These are phyloP conservation scores for Fraxinus pennsylvanica DNA, from an alignment of 257 asterid genomes.

Conservation along the genomic window DNA sequence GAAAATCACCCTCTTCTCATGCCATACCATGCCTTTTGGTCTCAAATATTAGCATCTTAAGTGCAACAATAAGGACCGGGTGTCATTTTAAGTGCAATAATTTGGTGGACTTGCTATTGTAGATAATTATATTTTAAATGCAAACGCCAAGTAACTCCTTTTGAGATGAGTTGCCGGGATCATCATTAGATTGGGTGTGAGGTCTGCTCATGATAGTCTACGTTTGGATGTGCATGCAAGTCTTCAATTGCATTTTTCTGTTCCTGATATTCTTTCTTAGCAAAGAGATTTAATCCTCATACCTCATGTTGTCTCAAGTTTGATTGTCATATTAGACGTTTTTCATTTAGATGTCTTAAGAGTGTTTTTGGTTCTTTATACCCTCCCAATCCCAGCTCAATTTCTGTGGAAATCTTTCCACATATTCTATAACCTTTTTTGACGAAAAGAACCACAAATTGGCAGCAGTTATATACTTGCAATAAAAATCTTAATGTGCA, in stretches of 20 bases:
- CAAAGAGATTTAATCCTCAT: not conserved
- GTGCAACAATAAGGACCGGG: not conserved
- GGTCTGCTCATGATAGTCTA: not conserved
- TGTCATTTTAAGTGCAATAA: no score
- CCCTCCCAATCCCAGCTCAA: no score
- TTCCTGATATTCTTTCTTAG: not conserved
- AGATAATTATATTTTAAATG: no score
- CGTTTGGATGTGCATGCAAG: not conserved
- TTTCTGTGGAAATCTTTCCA: not conserved
- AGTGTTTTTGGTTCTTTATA: not conserved
- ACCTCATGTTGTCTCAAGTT: not conserved
- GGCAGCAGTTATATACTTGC: not conserved
- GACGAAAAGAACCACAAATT: not conserved
- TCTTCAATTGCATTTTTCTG: not conserved
- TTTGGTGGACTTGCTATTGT: not conserved
- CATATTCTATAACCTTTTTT: not conserved
- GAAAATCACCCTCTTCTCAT: not conserved
- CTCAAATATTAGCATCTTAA: not conserved
- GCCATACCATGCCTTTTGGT: not conserved
- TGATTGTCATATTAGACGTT: not conserved
- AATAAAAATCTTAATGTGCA: not conserved
- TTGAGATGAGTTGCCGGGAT: not conserved
- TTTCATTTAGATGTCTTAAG: no score
- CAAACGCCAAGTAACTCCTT: not conserved
- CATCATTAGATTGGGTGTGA: not conserved